Evolutionary conservation across 441 rosid genomes (phyloP), one percentile per base, ranked within the genome.

Genomic region (Syzygium syzygioides): DNA sequence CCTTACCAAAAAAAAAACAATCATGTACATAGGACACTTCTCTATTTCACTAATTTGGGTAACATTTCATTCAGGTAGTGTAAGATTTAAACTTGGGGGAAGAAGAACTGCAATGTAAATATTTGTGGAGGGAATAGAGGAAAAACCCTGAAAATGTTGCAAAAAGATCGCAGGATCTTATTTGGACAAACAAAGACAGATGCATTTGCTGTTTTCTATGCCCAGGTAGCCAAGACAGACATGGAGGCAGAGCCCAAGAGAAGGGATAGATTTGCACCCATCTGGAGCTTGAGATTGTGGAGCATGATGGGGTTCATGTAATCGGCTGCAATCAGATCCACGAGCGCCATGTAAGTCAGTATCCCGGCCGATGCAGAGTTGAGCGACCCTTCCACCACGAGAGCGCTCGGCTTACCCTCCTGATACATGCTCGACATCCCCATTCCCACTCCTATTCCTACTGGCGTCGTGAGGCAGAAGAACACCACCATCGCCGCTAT

Each of bases 331-430:
- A 91, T 90, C 68, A 91, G 90, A 86, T 89, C 91, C 66, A 91
- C 92, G 14, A 91, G 88, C 26, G 92, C 88, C 92, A 89, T 91
- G 88, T 91, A 91, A 14, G 89, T 91, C 50, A 91, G 86, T 56
- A 91, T 89, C 87, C 92, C 92, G 3, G 92, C 92, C 9, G 92
- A 91, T 25, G 92, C 92, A 34, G 92, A 89, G 86, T 91, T 89
- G 14, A 91, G 88, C 28, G 85, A 41, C 23, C 92, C 92, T 53
- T 89, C 87, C 28, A 91, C 86, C 6, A 89, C 86, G 37, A 89
- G 91, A 9, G 90, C 89, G 5, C 30, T 85, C 5, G 80, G 86
- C 87, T 86, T 88, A 59, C 64, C 89, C 84, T 88, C 91, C 20
- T 76, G 80, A 87, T 91, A 90, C 18, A 55, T 68, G 14, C 87